These are phyloP conservation scores for Teunomyces gatunensis DNA, from an alignment of 805 yeast species.

Conservation along the genomic window DNA sequence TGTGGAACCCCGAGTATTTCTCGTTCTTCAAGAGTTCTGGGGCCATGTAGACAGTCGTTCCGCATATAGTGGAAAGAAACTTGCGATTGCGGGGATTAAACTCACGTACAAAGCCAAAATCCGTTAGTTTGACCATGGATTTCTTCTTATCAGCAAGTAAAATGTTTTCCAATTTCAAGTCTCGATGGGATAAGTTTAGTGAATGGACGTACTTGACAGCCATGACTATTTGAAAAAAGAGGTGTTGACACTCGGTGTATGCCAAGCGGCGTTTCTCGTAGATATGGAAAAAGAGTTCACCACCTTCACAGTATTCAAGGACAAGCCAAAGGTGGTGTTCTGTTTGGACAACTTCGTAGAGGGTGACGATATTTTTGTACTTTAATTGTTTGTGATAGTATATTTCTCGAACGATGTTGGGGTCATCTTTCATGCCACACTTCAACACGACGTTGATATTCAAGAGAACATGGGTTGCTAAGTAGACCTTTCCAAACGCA, in stretches of 20 bases:
- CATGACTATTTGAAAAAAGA: slow-evolving; percentile 65
- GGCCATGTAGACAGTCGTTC: slow-evolving; percentile 95
- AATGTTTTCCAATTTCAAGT: slow-evolving; percentile 78
- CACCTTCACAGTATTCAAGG: slow-evolving; percentile 84
- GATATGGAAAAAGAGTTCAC: slow-evolving; percentile 69
- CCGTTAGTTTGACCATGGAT: slow-evolving; percentile 72
- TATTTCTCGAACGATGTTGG: slow-evolving; percentile 85
- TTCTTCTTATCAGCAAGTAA: slow-evolving; percentile 52
- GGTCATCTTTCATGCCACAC: slow-evolving; percentile 72
- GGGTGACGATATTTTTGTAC: slow-evolving; percentile 78
- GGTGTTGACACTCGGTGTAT: slow-evolving; percentile 44
- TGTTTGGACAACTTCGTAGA: slow-evolving; percentile 83
- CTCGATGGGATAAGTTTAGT: slow-evolving; percentile 78
- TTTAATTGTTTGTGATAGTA: slow-evolving; percentile 81
- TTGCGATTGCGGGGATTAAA: slow-evolving; percentile 43
- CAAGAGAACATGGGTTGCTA: slow-evolving; percentile 76
- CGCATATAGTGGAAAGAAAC: slow-evolving; percentile 80
- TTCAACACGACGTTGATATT: slow-evolving; percentile 77
- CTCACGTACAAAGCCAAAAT: slow-evolving; percentile 93
- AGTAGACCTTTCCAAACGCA: slow-evolving; percentile 85
- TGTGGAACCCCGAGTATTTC: slow-evolving; percentile 74
- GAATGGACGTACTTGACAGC: slow-evolving; percentile 75
- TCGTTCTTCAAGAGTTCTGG: slow-evolving; percentile 77
- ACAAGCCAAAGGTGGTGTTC: slow-evolving; percentile 83
- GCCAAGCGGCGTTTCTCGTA: slow-evolving; percentile 51